These are phyloP conservation scores for Hypoxylon lenormandii DNA, from an alignment of 495 filamentous ascomycete genomes.

Conservation along the genomic window DNA sequence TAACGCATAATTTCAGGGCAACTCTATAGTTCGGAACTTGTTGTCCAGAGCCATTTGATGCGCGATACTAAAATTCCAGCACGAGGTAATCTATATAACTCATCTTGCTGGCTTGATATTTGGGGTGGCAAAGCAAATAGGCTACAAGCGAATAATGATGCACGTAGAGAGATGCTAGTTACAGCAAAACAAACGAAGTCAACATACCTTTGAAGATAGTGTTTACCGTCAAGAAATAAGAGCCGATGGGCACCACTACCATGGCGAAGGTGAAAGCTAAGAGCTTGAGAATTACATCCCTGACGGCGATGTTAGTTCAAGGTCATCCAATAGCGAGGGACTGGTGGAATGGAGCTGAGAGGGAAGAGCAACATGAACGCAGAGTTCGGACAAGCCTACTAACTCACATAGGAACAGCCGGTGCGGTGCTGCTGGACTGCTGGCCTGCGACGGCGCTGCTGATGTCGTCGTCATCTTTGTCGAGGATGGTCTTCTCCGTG, in stretches of 20 bases:
- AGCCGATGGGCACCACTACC: constrained; percentile 83
- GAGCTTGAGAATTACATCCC: constrained; percentile 88
- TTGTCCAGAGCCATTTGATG: too few species aligned
- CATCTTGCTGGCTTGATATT: too few species aligned
- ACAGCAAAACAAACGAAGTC: background rate
- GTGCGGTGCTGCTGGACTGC: constrained; percentile 61
- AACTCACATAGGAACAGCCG: constrained; percentile 79
- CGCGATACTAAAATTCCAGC: too few species aligned
- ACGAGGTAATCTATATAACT: background rate
- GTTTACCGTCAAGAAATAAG: constrained; percentile 85
- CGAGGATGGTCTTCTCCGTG: constrained; percentile 64
- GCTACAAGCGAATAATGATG: background rate
- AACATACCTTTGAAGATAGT: constrained; percentile 55
- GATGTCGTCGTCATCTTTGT: constrained; percentile 64
- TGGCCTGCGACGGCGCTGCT: constrained; percentile 55
- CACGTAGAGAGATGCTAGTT: background rate
- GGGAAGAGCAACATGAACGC: constrained; percentile 10
- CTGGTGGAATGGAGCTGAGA: constrained; percentile 1
- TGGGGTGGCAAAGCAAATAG: too few species aligned
- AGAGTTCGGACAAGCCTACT: constrained; percentile 6
- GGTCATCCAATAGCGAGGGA: background rate
- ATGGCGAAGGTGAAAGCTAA: constrained; percentile 91
- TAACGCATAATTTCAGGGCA: too few species aligned
- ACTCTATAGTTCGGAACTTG: too few species aligned
- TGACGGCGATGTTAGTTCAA: constrained; percentile 54